These are phyloP conservation scores for Boletus patriciae DNA, from an alignment of 768 basidiomycete species.

Conservation along the genomic window DNA sequence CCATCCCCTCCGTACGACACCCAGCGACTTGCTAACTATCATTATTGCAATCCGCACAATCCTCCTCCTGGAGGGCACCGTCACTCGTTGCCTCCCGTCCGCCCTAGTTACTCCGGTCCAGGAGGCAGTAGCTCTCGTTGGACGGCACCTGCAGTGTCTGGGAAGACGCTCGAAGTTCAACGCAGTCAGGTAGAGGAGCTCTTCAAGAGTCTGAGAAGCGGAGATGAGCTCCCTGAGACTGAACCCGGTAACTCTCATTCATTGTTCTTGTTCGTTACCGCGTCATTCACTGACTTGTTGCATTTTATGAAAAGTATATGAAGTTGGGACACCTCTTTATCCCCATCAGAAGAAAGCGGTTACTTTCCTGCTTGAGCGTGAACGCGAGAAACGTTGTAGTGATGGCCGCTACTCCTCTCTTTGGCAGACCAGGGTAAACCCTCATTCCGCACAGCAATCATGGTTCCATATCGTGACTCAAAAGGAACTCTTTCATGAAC, in stretches of 20 bases:
- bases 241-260: conserved; percentile 66
- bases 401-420: conserved; percentile 69
- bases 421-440: conserved; percentile 62
- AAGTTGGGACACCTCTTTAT: conserved; percentile 85
- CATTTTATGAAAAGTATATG: conserved; percentile 45
- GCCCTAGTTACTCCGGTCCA: conserved; percentile 42
- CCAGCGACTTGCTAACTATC: conserved; percentile 57
- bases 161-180: conserved; percentile 88
- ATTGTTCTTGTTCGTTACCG: conserved; percentile 12
- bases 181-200: conserved; percentile 92
- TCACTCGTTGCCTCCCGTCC: conserved; percentile 40
- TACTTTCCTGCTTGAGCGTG: conserved; percentile 90
- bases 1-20: conserved; percentile 68
- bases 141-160: conserved; percentile 54
- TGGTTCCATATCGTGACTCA: conserved; percentile 90
- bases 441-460: conserved; percentile 42
- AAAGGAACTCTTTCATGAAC: conserved; percentile 65
- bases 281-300: conserved; percentile 16
- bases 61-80: conserved; percentile 70
- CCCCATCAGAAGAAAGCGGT: conserved; percentile 98
- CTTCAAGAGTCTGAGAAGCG: conserved; percentile 84
- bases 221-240: conserved; percentile 83
- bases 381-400: conserved; percentile 57
- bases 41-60: conserved; percentile 89
- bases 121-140: conserved; percentile 48